phyloP scores from a whole-genome alignment of 768 basidiomycete species.

The Lactarius sp. region DNA sequence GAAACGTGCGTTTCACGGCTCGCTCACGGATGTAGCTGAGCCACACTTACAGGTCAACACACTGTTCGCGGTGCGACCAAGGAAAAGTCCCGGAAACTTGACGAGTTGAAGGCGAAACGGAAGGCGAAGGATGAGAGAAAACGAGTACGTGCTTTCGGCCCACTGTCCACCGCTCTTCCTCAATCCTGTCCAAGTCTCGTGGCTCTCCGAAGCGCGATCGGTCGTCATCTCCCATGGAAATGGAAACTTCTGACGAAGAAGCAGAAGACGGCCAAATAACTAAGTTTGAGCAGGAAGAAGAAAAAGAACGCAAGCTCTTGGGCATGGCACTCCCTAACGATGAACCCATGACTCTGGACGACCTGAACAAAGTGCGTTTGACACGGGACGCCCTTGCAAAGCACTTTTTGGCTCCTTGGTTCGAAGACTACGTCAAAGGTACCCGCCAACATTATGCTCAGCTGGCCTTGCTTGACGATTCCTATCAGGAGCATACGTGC shows the following conservation, averaged over 20 bases:
- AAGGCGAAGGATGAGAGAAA: slow-evolving; percentile 88
- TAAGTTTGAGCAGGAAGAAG: slow-evolving; percentile 70
- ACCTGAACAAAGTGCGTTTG: slow-evolving; percentile 58
- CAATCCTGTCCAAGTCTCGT: slow-evolving; percentile 25
- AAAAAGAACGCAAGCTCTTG: slow-evolving; percentile 49
- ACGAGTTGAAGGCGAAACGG: slow-evolving; percentile 80
- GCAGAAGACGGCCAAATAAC: slow-evolving; percentile 71
- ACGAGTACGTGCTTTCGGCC: slow-evolving; percentile 46
- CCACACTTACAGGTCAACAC: slow-evolving; percentile 55
- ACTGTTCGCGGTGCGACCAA: slow-evolving; percentile 67
- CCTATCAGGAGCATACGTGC: slow-evolving; percentile 72
- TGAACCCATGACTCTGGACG: slow-evolving; percentile 47
- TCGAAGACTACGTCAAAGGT: slow-evolving; percentile 80
- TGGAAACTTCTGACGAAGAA: slow-evolving; percentile 81
- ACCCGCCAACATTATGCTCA: slow-evolving; percentile 24
- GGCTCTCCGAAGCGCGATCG: slow-evolving; percentile 67
- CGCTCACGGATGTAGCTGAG: neutral
- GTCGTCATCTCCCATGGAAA: slow-evolving; percentile 78
- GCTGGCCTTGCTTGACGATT: neutral
- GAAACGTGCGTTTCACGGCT: slow-evolving; percentile 52
- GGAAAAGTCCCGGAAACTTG: slow-evolving; percentile 73
- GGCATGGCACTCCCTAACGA: slow-evolving; percentile 41
- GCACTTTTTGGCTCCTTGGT: slow-evolving; percentile 73
- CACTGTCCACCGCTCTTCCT: slow-evolving; percentile 6
- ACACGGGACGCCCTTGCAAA: slow-evolving; percentile 69